These are phyloP conservation scores for Diaporthe sp. DNA, from an alignment of 2,329 filamentous ascomycete species.

Conservation along the genomic window DNA sequence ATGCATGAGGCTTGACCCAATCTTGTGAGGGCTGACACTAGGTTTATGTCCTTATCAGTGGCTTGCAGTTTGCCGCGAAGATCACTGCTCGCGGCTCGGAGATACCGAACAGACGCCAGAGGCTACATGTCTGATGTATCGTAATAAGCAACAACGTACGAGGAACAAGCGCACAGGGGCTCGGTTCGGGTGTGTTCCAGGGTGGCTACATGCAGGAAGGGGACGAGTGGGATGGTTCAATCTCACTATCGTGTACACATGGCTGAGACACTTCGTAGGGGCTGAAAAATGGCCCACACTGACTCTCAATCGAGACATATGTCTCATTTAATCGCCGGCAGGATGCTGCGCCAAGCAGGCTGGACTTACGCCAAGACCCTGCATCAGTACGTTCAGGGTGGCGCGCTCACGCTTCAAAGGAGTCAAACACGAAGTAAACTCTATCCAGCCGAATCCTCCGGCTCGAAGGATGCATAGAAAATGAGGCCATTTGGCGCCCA, in stretches of 20 bases:
- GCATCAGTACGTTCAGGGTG: slow-evolving; percentile 10
- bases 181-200: not conserved
- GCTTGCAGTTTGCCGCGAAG: not conserved
- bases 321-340: slow-evolving; percentile 13
- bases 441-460: slow-evolving; percentile 19
- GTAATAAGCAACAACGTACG: not conserved
- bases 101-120: not conserved
- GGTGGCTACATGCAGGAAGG: not conserved
- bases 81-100: not conserved
- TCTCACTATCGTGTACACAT: not conserved
- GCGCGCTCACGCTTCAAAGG: slow-evolving; percentile 3
- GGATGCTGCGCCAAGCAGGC: slow-evolving; percentile 15
- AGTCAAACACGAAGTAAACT: slow-evolving; percentile 26
- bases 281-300: slow-evolving; percentile 15
- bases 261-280: slow-evolving; percentile 13
- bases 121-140: not conserved
- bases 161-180: not conserved
- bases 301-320: slow-evolving; percentile 23
- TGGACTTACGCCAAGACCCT: slow-evolving; percentile 23
- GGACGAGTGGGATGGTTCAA: not conserved
- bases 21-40: not conserved
- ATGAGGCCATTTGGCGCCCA: slow-evolving; percentile 2
- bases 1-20: not conserved
- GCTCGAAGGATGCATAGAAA: slow-evolving; percentile 7
- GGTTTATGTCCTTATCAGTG: not conserved